Percentiles rank a stretch among this genome's conserved stretches.
These are phyloP conservation scores for Pseudophaeomoniella oleicola DNA, from an alignment of 2,329 filamentous ascomycete genomes.

Conservation along the genomic window DNA sequence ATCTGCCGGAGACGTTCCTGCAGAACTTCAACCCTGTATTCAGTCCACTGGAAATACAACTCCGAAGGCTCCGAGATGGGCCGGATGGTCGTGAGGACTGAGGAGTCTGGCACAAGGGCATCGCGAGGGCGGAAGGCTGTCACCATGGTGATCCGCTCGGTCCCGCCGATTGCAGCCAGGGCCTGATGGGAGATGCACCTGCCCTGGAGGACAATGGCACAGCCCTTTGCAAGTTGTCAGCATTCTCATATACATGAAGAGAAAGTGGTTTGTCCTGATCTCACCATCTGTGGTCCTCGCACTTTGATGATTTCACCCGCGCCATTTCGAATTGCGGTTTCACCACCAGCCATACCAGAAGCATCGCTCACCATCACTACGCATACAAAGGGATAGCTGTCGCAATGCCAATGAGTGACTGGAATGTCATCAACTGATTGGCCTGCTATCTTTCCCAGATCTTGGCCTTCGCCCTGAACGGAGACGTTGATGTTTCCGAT, in stretches of 20 bases:
- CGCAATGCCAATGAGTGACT: slow-evolving; percentile 48
- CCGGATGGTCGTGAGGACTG: slow-evolving; percentile 37
- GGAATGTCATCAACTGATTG: too few relatives aligned
- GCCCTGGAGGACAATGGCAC: slow-evolving; percentile 42
- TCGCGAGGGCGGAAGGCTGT: slow-evolving; percentile 46
- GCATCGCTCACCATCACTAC: slow-evolving; percentile 55
- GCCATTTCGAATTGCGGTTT: slow-evolving; percentile 44
- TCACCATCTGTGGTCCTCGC: slow-evolving; percentile 47
- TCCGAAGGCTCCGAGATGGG: slow-evolving; percentile 35
- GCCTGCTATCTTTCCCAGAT: slow-evolving; percentile 35
- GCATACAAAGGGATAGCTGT: slow-evolving; percentile 55
- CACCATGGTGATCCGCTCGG: slow-evolving; percentile 44
- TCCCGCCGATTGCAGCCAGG: slow-evolving; percentile 35
- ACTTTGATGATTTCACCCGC: slow-evolving; percentile 44
- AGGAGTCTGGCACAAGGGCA: slow-evolving; percentile 41
- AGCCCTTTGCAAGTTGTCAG: slow-evolving; percentile 35
- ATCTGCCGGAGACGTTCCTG: slow-evolving; percentile 34
- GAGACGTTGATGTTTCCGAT: slow-evolving; percentile 43
- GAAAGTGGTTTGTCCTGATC: too few relatives aligned
- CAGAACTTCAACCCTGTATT: slow-evolving; percentile 41
- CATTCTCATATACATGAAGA: too few relatives aligned
- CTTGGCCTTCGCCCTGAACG: slow-evolving; percentile 24
- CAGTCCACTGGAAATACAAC: slow-evolving; percentile 38
- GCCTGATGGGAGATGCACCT: slow-evolving; percentile 45
- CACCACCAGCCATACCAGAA: slow-evolving; percentile 47